Conservation (phyloP, 83 land plant species). For the Picea engelmannii region DNA sequence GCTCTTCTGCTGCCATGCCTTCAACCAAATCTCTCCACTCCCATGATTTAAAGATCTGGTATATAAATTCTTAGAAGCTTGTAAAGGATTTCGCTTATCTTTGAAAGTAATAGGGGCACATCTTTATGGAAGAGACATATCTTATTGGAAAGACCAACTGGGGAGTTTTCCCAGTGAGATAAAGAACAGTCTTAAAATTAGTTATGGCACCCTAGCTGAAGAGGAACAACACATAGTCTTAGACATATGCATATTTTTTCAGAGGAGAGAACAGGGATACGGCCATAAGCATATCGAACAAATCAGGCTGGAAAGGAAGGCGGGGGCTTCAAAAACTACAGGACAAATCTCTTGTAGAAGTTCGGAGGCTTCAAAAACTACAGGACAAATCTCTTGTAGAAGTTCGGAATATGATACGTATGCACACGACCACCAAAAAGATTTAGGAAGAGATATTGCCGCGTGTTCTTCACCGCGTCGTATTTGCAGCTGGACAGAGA, state of each 20-base stretch:
- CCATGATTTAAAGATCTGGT: not conserved
- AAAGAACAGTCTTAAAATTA: not conserved
- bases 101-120: not conserved
- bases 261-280: not conserved
- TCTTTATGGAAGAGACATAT: not conserved
- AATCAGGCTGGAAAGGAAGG: not conserved
- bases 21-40: not conserved
- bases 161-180: not conserved
- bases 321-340: not conserved
- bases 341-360: not conserved
- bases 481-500: not conserved
- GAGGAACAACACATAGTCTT: conserved; percentile 5
- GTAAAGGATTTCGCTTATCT: not conserved
- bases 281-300: conserved; percentile 4
- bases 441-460: conserved; percentile 8
- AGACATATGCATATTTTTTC: conserved; percentile 9
- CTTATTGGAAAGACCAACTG: not conserved
- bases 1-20: not conserved
- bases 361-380: no score
- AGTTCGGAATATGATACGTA: not conserved
- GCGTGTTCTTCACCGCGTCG: not conserved
- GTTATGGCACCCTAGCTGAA: conserved; percentile 3
- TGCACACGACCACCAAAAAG: conserved; percentile 9
- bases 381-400: not conserved
- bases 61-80: not conserved